Evolutionary conservation across 768 basidiomycete genomes (phyloP).

Genomic region (Xerocomellus chrysenteron): DNA sequence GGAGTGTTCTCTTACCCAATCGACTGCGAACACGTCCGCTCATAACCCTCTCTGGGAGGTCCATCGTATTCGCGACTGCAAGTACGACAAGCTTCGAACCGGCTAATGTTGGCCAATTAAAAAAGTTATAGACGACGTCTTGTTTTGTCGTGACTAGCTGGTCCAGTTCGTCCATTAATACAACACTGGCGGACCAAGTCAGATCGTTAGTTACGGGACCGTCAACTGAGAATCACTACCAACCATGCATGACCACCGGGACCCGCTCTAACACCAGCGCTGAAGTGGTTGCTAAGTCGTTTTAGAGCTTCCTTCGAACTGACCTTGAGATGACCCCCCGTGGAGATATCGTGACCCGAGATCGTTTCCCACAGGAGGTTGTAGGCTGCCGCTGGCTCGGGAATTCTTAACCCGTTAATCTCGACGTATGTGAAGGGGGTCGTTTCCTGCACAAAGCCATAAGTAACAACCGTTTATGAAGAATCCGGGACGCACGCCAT

Average conservation of each 20-base stretch:
- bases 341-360: slow-evolving; percentile 69
- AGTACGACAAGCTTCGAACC: slow-evolving; percentile 91
- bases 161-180: slow-evolving; percentile 98
- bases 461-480: not conserved
- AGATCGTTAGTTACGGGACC: not conserved
- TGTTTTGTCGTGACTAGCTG: slow-evolving; percentile 95
- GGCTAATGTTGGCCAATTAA: slow-evolving; percentile 96
- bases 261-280: slow-evolving; percentile 57
- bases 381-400: slow-evolving; percentile 92
- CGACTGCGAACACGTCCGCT: slow-evolving; percentile 89
- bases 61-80: slow-evolving; percentile 98
- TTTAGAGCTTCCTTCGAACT: slow-evolving; percentile 82
- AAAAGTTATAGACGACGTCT: slow-evolving; percentile 99
- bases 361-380: slow-evolving; percentile 89
- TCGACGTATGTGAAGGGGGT: slow-evolving; percentile 96
- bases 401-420: slow-evolving; percentile 93
- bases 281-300: slow-evolving; percentile 76
- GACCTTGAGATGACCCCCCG: slow-evolving; percentile 62
- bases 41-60: slow-evolving; percentile 93
- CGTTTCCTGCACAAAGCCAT: slow-evolving; percentile 60
- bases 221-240: slow-evolving; percentile 24
- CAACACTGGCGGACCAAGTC: slow-evolving; percentile 57
- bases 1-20: slow-evolving; percentile 55
- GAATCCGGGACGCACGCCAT: slow-evolving; percentile 50
- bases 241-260: slow-evolving; percentile 90